Conservation (phyloP, 305 asterid species). For the Andrographis paniculata region DNA sequence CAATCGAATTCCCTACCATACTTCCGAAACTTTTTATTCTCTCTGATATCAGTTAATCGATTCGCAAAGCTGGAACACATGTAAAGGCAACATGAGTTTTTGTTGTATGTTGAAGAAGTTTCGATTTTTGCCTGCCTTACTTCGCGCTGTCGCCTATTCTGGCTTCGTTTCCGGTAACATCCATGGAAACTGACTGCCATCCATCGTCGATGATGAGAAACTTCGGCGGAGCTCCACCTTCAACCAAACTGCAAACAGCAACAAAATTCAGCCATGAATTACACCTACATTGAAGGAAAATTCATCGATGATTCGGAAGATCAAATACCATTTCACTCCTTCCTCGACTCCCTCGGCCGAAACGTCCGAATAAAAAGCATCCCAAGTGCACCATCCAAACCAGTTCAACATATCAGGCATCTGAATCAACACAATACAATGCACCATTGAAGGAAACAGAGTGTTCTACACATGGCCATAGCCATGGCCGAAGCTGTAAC, state of each 20-base stretch:
- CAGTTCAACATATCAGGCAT: slow-evolving; percentile 83
- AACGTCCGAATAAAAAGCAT: slow-evolving; percentile 83
- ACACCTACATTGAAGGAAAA: neutral
- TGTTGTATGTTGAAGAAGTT: neutral
- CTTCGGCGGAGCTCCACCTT: slow-evolving; percentile 73
- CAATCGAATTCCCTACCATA: slow-evolving; percentile 19
- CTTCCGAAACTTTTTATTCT: slow-evolving; percentile 59
- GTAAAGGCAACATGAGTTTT: neutral
- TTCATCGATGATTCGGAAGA: no score
- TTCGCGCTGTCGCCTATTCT: slow-evolving; percentile 56
- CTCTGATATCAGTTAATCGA: slow-evolving; percentile 53
- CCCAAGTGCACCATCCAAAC: slow-evolving; percentile 99
- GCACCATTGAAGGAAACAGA: neutral
- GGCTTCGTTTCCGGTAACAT: slow-evolving; percentile 38
- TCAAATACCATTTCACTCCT: slow-evolving; percentile 53
- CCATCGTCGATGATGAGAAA: slow-evolving; percentile 86
- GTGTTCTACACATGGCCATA: no score
- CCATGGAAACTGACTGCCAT: slow-evolving; percentile 89
- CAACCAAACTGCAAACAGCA: slow-evolving; percentile 33
- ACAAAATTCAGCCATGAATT: neutral
- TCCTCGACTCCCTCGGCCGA: slow-evolving; percentile 71
- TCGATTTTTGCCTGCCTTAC: slow-evolving; percentile 23
- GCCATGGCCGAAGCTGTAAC: neutral
- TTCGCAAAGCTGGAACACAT: slow-evolving; percentile 53
- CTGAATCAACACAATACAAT: slow-evolving; percentile 28